Percentiles rank a stretch among this genome's conserved stretches.
Evolutionary conservation across 106 monocot species (phyloP).

Genomic region (Dioscorea zingiberensis): DNA sequence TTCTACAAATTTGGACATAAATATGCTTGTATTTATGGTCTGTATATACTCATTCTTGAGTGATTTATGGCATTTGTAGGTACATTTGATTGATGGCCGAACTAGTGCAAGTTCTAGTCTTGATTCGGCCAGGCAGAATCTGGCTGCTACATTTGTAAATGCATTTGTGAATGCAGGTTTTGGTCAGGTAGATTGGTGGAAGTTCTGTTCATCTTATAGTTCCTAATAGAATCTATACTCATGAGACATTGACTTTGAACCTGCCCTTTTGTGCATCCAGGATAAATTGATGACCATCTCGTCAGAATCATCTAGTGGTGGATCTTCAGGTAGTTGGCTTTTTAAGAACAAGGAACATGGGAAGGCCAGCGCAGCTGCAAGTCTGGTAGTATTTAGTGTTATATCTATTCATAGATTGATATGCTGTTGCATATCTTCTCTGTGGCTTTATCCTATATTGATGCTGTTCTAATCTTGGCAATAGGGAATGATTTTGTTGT

Average conservation of each 20-base stretch:
- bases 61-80: slow-evolving; percentile 25
- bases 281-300: slow-evolving; percentile 90
- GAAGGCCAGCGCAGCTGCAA: slow-evolving; percentile 95
- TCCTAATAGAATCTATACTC: no score
- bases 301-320: slow-evolving; percentile 74
- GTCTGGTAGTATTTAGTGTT: slow-evolving; percentile 60
- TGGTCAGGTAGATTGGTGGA: slow-evolving; percentile 60
- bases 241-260: background rate
- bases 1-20: no score
- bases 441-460: slow-evolving; percentile 2
- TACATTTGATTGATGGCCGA: slow-evolving; percentile 93
- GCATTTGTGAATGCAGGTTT: slow-evolving; percentile 99
- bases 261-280: slow-evolving; percentile 30
- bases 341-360: slow-evolving; percentile 99
- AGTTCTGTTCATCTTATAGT: no score
- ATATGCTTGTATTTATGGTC: background rate
- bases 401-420: background rate
- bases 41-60: background rate
- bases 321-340: slow-evolving; percentile 68
- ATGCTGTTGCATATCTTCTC: background rate
- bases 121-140: slow-evolving; percentile 94
- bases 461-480: slow-evolving; percentile 8
- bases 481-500: slow-evolving; percentile 96
- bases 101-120: slow-evolving; percentile 78
- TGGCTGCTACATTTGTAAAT: slow-evolving; percentile 99